Base-by-base conservation (phyloP, 495 filamentous ascomycete genomes). In the Elasticomyces elasticus region DNA sequence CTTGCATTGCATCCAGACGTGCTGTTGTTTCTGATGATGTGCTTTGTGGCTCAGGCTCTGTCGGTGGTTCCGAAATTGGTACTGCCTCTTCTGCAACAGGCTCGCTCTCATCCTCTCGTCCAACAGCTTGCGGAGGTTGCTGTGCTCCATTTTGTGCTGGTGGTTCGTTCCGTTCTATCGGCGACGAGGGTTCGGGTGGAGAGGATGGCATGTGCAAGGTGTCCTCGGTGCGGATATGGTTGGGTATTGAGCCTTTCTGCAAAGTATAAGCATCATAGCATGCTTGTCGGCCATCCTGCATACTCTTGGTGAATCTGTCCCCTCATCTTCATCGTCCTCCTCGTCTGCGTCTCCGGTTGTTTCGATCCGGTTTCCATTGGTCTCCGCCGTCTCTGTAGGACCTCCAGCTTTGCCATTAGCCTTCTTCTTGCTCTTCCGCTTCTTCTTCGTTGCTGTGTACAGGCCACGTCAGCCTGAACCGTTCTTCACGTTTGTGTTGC, bases 1-100 rank as follows among this genome's bases (percentile, higher is more conserved):
- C 79, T 40, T 83, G 79, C 66, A 94, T 78, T 42, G 82, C 84
- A 60, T 90, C 87, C 38, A 91, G 76, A 62, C 79, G 71, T 43
- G 71, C 67, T 33, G 77, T 74, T 7, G 77, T 73, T 52, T 81
- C 74, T n/a, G 69, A n/a, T 11, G 50, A 9, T 10, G 27, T 30
- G 17, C 17, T 45, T 42, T 43, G n/a, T 23, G 24, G 33, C 12
- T 22, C 10, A 6, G 20, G 19, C 4, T 5, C 13, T 26, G 26
- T 7, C 10, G 5, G 19, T 24, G 35, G 13, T 13, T 5, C 11
- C 31, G 6, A 12, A 19, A 23, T 33, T n/a, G 17, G 48, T 11
- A 13, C 22, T 7, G 49, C 15, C 49, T 40, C 42, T 10, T 26
- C 15, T 26, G 2, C 42, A 45, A 2, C 6, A 2, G 2, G 11